Evolutionary conservation across 768 basidiomycete species (phyloP).

Genomic region (Mycena leptocephala): DNA sequence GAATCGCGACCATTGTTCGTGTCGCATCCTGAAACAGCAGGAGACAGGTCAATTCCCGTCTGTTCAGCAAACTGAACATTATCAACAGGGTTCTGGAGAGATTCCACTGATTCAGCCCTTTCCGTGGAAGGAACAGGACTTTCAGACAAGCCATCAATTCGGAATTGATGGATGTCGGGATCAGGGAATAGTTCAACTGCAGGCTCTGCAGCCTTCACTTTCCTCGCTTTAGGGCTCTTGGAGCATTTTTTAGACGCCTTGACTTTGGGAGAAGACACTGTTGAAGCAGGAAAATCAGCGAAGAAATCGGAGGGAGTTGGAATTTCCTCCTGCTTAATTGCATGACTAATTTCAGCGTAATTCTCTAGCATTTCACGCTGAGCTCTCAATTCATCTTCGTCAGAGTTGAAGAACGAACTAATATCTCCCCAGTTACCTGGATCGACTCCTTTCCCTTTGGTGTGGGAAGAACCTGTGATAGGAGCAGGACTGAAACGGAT

Average conservation of each 20-base stretch:
- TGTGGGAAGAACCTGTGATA: neutral
- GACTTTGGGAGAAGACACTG: neutral
- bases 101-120: no score
- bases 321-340: neutral
- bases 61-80: no score
- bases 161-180: no score
- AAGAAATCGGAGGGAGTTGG: neutral
- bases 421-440: constrained; percentile 4
- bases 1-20: no score
- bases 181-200: neutral
- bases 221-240: neutral
- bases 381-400: neutral
- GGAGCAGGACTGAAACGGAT: no score
- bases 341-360: neutral
- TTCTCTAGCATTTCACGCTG: neutral
- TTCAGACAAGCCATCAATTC: no score
- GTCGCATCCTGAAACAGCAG: no score
- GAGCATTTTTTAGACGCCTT: neutral
- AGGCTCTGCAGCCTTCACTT: neutral
- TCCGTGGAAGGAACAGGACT: no score
- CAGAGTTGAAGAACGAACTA: neutral
- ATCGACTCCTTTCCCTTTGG: neutral
- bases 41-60: no score
- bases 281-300: neutral
- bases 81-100: no score